A percentile compares a stretch with the other conserved stretches of the same genome.
Evolutionary conservation across 768 basidiomycete genomes (phyloP).

Genomic region (Podaxis carcinomalis): DNA sequence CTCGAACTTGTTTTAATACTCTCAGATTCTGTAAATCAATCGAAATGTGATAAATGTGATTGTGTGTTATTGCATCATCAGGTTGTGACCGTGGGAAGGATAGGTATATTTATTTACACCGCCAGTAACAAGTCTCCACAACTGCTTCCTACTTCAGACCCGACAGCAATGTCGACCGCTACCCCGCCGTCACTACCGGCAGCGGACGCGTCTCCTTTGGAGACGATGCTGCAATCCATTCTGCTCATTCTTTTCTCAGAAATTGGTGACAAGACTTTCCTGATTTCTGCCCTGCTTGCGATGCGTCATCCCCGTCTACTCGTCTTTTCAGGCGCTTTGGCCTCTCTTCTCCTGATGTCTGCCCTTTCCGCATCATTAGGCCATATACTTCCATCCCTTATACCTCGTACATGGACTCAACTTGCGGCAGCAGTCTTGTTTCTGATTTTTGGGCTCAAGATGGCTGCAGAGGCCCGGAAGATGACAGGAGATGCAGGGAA

Average conservation of each 20-base stretch:
- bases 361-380: constrained; percentile 92
- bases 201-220: not conserved
- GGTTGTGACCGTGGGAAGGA: constrained; percentile 7
- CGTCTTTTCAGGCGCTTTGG: constrained; percentile 88
- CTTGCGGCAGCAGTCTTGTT: constrained; percentile 77
- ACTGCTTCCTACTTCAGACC: not conserved
- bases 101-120: not conserved
- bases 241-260: constrained; percentile 90
- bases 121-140: not conserved
- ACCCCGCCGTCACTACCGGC: constrained; percentile 1
- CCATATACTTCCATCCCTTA: constrained; percentile 78
- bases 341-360: constrained; percentile 89
- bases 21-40: too few species aligned
- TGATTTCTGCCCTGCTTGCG: constrained; percentile 79
- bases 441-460: constrained; percentile 84
- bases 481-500: constrained; percentile 64
- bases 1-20: too few species aligned
- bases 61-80: not conserved
- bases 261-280: constrained; percentile 96
- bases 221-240: constrained; percentile 76
- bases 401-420: constrained; percentile 69
- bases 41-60: too few species aligned
- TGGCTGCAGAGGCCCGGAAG: constrained; percentile 78
- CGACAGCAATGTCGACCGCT: constrained; percentile 5
- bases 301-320: constrained; percentile 85